These are phyloP conservation scores for Dicorynia guianensis DNA, from an alignment of 306 rosid genomes.

Conservation along the genomic window DNA sequence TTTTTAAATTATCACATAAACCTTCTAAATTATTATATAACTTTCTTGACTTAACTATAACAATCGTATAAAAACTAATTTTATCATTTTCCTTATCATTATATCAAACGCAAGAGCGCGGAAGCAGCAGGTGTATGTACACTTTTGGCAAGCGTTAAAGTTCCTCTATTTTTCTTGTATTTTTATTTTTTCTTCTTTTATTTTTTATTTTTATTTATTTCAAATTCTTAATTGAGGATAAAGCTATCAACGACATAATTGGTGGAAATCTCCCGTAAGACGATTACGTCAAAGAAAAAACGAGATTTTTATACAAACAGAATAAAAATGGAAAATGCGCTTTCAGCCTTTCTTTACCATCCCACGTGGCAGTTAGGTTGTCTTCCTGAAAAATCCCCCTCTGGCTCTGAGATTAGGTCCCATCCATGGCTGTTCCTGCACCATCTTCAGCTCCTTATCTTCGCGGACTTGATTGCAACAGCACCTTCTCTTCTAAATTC, in stretches of 20 bases:
- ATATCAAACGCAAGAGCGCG: no score
- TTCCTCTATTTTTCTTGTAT: no score
- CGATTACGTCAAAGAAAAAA: constrained; percentile 18
- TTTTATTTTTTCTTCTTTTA: no score
- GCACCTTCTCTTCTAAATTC: constrained; percentile 41
- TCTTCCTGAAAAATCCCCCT: background rate
- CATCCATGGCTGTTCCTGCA: constrained; percentile 69
- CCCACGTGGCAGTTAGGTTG: constrained; percentile 68
- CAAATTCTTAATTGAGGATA: constrained; percentile 52
- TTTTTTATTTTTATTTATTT: no score
- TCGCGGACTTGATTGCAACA: constrained; percentile 41
- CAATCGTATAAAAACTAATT: no score
- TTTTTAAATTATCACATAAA: no score
- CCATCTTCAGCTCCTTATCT: constrained; percentile 56
- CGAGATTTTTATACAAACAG: background rate
- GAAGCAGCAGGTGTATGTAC: no score
- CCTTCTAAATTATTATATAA: no score
- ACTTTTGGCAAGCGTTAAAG: no score
- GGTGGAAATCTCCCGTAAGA: constrained; percentile 48
- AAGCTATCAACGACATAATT: constrained; percentile 55
- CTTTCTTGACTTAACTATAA: no score
- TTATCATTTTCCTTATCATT: no score
- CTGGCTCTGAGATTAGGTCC: background rate
- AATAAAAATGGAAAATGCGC: background rate
- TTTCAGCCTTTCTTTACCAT: constrained; percentile 17